Evolutionary conservation across 192 early-diverging fungal species (phyloP), one percentile per base, ranked within the genome.

Genomic region (Backusella sp.): DNA sequence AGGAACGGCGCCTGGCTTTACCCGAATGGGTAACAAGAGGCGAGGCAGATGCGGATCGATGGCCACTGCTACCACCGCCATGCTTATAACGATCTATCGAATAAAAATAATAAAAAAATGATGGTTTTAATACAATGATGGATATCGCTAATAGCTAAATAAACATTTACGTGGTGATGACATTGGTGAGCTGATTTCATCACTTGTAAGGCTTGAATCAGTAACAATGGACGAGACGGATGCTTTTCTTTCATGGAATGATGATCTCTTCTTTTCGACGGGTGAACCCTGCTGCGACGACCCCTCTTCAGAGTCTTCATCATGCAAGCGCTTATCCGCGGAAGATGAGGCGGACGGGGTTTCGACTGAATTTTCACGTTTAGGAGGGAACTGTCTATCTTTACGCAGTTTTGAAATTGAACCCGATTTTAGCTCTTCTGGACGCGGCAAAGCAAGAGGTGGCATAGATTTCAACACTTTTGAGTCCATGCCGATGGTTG

Each of bases 1-100:
- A 83, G 0, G 82, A 83, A 26, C 82, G 70, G 37, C 82, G 77
- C 4, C 76, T 72, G 0, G 59, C 35, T 41, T 77, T 79, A 9
- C 49, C 30, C 17, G 44, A 26, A 30, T 76, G 66, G 17, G 52
- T 30, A 5, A 70, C 46, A 34, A 59, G 62, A 26, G 65, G 46
- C 9, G 68, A 74, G 14, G 62, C 19, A 7, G 73, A 70, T 28
- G 72, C 44, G 7, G 68, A 59, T 35, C 36, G n/a, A 69, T 42
- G 66, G 19, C 65, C 75, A 70, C 53, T 30, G 6, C 56, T 62
- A 11, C 56, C 23, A 28, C 56, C 56, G 11, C 56, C 30, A 59
- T 56, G 71, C 11, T 69, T 35, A 26, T 69, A 69, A 21, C 36
- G 68, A 39, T 69, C 35, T 69, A 39, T 32, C 36, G 26, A 44